Percentiles rank a stretch among this genome's conserved stretches.
Conservation (phyloP, 2,329 filamentous ascomycete species). For the Neurospora sp. region DNA sequence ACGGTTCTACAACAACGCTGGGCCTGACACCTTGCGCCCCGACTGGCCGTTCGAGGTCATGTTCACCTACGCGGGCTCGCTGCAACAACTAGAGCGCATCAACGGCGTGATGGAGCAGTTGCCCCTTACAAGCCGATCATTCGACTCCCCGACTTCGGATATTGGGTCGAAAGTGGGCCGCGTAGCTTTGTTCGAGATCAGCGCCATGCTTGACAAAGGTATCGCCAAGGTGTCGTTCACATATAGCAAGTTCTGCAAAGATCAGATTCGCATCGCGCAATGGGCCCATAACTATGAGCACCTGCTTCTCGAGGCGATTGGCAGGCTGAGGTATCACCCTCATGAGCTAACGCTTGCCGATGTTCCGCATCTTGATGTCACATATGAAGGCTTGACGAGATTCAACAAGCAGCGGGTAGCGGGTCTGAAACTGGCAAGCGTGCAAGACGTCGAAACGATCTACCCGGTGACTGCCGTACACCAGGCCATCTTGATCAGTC, state of each 20-base stretch:
- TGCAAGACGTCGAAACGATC: constrained; percentile 38
- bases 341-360: constrained; percentile 41
- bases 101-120: constrained; percentile 41
- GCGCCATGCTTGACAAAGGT: constrained; percentile 35
- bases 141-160: constrained; percentile 31
- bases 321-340: constrained; percentile 28
- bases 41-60: constrained; percentile 47
- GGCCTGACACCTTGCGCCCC: constrained; percentile 20
- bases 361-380: constrained; percentile 36
- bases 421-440: constrained; percentile 29
- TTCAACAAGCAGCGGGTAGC: constrained; percentile 33
- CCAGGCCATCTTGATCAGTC: constrained; percentile 38
- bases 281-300: constrained; percentile 40
- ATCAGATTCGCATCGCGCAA: constrained; percentile 31
- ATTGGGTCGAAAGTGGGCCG: constrained; percentile 36
- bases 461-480: constrained; percentile 38
- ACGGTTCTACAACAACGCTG: constrained; percentile 28
- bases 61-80: constrained; percentile 44
- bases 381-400: constrained; percentile 34
- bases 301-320: constrained; percentile 34
- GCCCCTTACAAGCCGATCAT: constrained; percentile 27
- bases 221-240: constrained; percentile 35
- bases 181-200: constrained; percentile 41
- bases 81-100: constrained; percentile 36
- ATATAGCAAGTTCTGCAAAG: constrained; percentile 31